Evolutionary conservation across 139 green algal genomes (phyloP), one percentile per base, ranked within the genome.

Genomic region (Volvox africanus): DNA sequence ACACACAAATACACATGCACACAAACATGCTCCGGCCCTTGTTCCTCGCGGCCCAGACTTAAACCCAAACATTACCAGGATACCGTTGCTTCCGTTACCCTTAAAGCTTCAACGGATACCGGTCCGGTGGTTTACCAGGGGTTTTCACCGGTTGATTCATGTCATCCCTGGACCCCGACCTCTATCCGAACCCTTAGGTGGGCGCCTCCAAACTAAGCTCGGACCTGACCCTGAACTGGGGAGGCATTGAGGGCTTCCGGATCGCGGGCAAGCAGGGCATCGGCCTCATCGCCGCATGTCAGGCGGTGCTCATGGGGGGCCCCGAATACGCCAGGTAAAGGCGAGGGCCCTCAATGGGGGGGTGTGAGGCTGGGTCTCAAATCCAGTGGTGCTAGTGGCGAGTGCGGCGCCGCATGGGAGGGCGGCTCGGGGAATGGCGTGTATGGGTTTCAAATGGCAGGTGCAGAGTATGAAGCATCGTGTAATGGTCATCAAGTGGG

Each of bases 191-290:
- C 9, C 44, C 44, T 9, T 69, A 94, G 88, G 94, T 96, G 62
- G 94, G 94, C 1, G 94, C 93, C 0, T 87, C 93, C 61, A 97
- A 97, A 93, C 92, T 96, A 26, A 73, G 81, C 13, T 92, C 88
- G 14, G 93, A 93, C 76, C 65, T 96, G 16, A 96, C 89, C 17
- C 68, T 97, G 61, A 96, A 96, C 91, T 97, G 92, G 90, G 90
- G 90, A 36, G 93, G 93, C 81, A 96, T 96, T 9, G 89, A 96
- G 78, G 95, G 94, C 33, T 96, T 97, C 81, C 89, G 94, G 9
- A 95, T 97, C 33, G 95, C 95, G 26, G 95, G 95, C 67, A 95
- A 96, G 92, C 94, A 97, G 91, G 95, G 95, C 55, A 93, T 97
- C 37, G 90, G 82, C 24, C 91, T 96, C 88, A 97, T 97, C 80